Evolutionary conservation across 192 early-diverging fungal genomes (phyloP).

Genomic region (Backusella macrospora): DNA sequence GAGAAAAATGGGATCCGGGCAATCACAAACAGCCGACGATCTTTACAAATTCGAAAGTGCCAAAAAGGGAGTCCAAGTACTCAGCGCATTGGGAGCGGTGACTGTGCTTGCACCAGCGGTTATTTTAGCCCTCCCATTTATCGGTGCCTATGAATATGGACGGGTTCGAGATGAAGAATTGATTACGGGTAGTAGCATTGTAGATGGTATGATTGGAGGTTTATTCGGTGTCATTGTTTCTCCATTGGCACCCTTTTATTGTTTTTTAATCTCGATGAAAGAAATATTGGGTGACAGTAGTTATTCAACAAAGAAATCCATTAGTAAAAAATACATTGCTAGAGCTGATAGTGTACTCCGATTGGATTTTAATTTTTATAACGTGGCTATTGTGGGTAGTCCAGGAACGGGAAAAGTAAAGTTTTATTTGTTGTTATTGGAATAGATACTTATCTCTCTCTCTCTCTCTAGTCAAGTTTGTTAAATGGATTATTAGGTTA

Average conservation of each 20-base stretch:
- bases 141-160: constrained; percentile 26
- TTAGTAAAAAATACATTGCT: not conserved
- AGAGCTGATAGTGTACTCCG: constrained; percentile 18
- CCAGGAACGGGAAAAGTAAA: constrained; percentile 35
- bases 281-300: not conserved
- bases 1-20: constrained; percentile 4
- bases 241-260: constrained; percentile 27
- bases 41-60: constrained; percentile 18
- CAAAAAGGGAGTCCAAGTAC: constrained; percentile 17
- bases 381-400: constrained; percentile 28
- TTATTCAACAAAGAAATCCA: not conserved
- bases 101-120: constrained; percentile 20
- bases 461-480: constrained; percentile 24
- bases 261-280: constrained; percentile 7
- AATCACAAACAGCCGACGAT: constrained; percentile 26
- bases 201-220: constrained; percentile 19
- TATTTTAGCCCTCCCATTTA: constrained; percentile 27
- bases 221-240: constrained; percentile 29
- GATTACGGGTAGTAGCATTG: not conserved
- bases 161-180: constrained; percentile 15
- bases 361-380: constrained; percentile 27
- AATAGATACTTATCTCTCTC: not conserved
- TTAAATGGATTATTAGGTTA: constrained; percentile 35
- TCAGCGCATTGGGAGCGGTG: constrained; percentile 5
- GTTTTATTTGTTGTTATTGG: not conserved